Evolutionary conservation across 768 basidiomycete genomes (phyloP).

Genomic region (Pisolithus tinctorius): DNA sequence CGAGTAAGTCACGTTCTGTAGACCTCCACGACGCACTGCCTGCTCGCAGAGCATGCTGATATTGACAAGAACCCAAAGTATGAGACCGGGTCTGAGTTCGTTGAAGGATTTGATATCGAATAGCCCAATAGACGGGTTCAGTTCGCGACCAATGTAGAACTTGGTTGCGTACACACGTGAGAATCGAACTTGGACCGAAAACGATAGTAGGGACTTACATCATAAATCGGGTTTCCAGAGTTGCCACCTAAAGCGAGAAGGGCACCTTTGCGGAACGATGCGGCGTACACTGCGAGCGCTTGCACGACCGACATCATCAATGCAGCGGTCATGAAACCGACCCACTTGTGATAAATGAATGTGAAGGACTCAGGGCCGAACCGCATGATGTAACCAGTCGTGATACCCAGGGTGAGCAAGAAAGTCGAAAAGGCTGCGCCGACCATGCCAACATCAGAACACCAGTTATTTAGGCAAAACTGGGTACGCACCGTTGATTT

Average conservation of each 20-base stretch:
- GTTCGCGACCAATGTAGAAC: slow-evolving; percentile 92
- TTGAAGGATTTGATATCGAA: slow-evolving; percentile 66
- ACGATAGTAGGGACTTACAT: slow-evolving; percentile 47
- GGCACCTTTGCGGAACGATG: slow-evolving; percentile 61
- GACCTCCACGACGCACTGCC: slow-evolving; percentile 66
- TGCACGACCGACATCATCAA: slow-evolving; percentile 74
- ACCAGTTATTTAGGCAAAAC: not conserved
- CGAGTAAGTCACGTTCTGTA: slow-evolving; percentile 69
- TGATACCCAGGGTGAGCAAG: slow-evolving; percentile 71
- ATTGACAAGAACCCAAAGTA: slow-evolving; percentile 89
- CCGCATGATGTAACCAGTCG: slow-evolving; percentile 60
- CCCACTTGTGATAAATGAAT: slow-evolving; percentile 87
- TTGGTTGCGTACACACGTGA: slow-evolving; percentile 19
- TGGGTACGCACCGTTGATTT: slow-evolving; percentile 76
- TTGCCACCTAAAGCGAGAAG: slow-evolving; percentile 93
- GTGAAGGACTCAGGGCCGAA: slow-evolving; percentile 79
- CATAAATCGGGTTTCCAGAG: slow-evolving; percentile 79
- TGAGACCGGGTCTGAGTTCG: slow-evolving; percentile 49
- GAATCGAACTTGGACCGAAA: not conserved
- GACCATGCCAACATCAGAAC: not conserved
- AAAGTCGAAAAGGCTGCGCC: slow-evolving; percentile 77
- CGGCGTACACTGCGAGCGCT: slow-evolving; percentile 60
- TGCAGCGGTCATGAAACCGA: slow-evolving; percentile 82
- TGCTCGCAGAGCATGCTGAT: slow-evolving; percentile 91
- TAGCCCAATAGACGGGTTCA: slow-evolving; percentile 80